Evolutionary conservation across 2,329 filamentous ascomycete species (phyloP).

Genomic region (Lecanoromycetidae sp.): DNA sequence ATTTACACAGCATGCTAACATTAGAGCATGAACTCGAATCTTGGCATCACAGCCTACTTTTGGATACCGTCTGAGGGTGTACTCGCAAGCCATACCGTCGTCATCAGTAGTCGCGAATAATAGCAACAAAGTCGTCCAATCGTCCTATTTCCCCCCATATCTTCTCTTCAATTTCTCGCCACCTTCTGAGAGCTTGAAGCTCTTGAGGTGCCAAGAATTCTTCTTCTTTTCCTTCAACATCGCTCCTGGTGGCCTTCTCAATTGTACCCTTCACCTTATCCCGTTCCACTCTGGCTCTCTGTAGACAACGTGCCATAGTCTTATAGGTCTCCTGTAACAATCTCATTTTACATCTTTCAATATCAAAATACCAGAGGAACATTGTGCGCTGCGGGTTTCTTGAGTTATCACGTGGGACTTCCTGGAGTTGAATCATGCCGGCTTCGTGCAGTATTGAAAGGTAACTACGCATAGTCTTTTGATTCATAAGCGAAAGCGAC

Average conservation of each 20-base stretch:
- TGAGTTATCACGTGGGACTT: slow-evolving; percentile 78
- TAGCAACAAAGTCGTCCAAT: slow-evolving; percentile 72
- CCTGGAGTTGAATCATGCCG: slow-evolving; percentile 82
- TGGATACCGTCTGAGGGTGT: not conserved
- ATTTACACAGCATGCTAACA: too few species aligned
- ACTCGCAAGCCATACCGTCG: not conserved
- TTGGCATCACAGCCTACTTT: too few species aligned
- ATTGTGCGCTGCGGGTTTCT: slow-evolving; percentile 72
- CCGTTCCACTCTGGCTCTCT: slow-evolving; percentile 67
- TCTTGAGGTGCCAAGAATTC: slow-evolving; percentile 66
- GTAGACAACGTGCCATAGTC: slow-evolving; percentile 71
- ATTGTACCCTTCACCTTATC: slow-evolving; percentile 60
- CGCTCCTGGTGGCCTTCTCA: slow-evolving; percentile 68
- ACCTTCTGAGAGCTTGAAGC: slow-evolving; percentile 53
- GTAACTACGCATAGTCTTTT: slow-evolving; percentile 71
- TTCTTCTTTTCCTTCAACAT: slow-evolving; percentile 74
- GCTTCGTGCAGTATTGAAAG: slow-evolving; percentile 76
- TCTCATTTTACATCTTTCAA: slow-evolving; percentile 55
- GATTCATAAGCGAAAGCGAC: slow-evolving; percentile 67
- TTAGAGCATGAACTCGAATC: too few species aligned
- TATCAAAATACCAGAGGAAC: slow-evolving; percentile 86
- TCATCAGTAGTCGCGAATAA: slow-evolving; percentile 63
- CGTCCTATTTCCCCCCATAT: slow-evolving; percentile 67
- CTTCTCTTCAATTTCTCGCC: slow-evolving; percentile 52
- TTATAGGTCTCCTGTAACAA: slow-evolving; percentile 78